These are phyloP conservation scores for Aspergillus versicolor DNA, from an alignment of 2,329 filamentous ascomycete genomes.

Conservation along the genomic window DNA sequence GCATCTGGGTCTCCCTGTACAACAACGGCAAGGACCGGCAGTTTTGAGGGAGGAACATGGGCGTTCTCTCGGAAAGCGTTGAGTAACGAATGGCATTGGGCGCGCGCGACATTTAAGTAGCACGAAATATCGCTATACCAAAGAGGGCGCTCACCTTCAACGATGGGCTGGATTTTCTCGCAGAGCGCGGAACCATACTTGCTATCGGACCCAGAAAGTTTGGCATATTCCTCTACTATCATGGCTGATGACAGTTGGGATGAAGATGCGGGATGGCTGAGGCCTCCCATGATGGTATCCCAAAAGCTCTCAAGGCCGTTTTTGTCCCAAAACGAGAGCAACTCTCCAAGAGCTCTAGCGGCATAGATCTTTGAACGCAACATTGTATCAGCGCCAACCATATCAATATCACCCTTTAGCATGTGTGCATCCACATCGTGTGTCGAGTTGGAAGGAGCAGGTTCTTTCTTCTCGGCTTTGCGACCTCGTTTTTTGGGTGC, in stretches of 20 bases:
- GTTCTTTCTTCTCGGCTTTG: conserved; percentile 80
- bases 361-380: conserved; percentile 87
- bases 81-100: conserved; percentile 85
- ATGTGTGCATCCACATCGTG: conserved; percentile 98
- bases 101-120: conserved; percentile 83
- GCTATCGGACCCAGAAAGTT: conserved; percentile 40
- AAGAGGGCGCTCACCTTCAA: conserved; percentile 76
- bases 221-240: conserved; percentile 85
- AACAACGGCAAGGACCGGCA: conserved; percentile 82
- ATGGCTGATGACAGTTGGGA: conserved; percentile 82
- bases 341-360: conserved; percentile 78
- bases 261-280: conserved; percentile 75
- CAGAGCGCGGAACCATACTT: conserved; percentile 44
- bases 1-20: conserved; percentile 92
- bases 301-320: conserved; percentile 51
- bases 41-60: conserved; percentile 70
- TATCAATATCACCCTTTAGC: conserved; percentile 93
- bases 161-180: conserved; percentile 66
- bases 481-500: conserved; percentile 73
- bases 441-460: conserved; percentile 58
- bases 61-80: conserved; percentile 90
- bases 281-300: conserved; percentile 67
- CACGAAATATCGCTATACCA: conserved; percentile 89
- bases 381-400: conserved; percentile 85
- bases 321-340: conserved; percentile 74